These are phyloP conservation scores for Verbascum thapsus DNA, from an alignment of 257 asterid genomes.

Conservation along the genomic window DNA sequence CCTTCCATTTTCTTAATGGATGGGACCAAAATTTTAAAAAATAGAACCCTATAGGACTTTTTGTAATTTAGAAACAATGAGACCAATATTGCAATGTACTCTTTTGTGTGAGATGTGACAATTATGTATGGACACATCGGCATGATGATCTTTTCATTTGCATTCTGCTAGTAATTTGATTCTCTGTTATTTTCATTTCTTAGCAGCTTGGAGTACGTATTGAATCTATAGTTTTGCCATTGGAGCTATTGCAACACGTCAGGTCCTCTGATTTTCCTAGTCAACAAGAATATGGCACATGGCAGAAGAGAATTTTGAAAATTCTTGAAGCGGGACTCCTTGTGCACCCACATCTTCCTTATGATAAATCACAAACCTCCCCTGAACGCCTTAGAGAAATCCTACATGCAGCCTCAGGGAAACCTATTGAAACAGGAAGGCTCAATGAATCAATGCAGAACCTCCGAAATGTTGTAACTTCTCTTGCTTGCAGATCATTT, in stretches of 20 bases:
- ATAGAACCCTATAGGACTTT: no score
- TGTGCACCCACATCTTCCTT: constrained; percentile 67
- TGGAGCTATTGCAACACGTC: constrained; percentile 75
- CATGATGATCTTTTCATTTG: background rate
- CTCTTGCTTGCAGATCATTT: constrained; percentile 76
- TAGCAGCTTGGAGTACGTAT: constrained; percentile 78
- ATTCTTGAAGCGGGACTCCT: constrained; percentile 82
- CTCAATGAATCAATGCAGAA: constrained; percentile 60
- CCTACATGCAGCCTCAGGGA: constrained; percentile 48
- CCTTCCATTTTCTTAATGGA: no score
- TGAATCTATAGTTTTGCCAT: constrained; percentile 81
- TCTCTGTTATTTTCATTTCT: constrained; percentile 24
- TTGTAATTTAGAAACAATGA: no score
- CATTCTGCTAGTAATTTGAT: constrained; percentile 12
- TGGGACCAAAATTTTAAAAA: no score
- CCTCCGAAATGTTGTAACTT: constrained; percentile 53
- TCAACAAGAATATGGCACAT: constrained; percentile 60
- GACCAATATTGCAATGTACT: no score
- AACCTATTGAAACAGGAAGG: constrained; percentile 70
- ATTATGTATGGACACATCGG: constrained; percentile 7
- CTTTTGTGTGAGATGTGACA: constrained; percentile 16
- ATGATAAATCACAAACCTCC: constrained; percentile 48
- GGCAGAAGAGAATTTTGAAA: constrained; percentile 77
- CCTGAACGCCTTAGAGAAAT: constrained; percentile 61
- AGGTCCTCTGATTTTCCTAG: constrained; percentile 65